Evolutionary conservation across 495 filamentous ascomycete species (phyloP).

Genomic region (Penicillium coffeae): DNA sequence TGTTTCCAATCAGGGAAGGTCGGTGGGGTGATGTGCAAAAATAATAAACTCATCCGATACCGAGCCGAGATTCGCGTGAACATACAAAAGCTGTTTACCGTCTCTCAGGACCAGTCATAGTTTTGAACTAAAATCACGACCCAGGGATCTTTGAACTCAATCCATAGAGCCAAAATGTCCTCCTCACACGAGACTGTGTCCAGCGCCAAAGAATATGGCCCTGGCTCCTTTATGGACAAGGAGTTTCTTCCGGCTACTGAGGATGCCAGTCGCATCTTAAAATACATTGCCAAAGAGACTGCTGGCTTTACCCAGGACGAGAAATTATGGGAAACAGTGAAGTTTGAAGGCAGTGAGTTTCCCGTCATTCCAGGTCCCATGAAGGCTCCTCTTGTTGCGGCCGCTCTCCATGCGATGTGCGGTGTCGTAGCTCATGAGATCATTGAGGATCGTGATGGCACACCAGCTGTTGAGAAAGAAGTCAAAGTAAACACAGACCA

Average conservation of each 20-base stretch:
- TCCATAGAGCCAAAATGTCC: no score
- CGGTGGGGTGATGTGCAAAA: no score
- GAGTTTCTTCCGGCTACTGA: constrained; percentile 15
- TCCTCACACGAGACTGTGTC: no score
- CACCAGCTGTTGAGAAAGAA: neutral
- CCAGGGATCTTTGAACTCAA: no score
- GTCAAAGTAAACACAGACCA: constrained; percentile 26
- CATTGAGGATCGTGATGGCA: constrained; percentile 17
- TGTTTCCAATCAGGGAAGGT: no score
- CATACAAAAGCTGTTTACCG: no score
- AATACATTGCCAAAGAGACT: constrained; percentile 16
- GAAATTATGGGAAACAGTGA: constrained; percentile 16
- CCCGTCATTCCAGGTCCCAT: constrained; percentile 25
- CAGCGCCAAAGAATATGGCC: constrained; percentile 18
- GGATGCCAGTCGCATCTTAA: constrained; percentile 23
- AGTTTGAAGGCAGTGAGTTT: constrained; percentile 15
- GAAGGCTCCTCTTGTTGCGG: constrained; percentile 21
- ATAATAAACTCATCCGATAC: no score
- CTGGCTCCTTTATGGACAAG: constrained; percentile 24
- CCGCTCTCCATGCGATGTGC: constrained; percentile 27
- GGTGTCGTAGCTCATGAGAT: constrained; percentile 25
- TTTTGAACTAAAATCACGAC: no score
- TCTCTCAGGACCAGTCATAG: no score
- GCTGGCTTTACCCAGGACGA: constrained; percentile 20
- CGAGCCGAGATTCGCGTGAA: no score